phyloP scores from a whole-genome alignment of 306 rosid genomes.

The Dicorynia guianensis region DNA sequence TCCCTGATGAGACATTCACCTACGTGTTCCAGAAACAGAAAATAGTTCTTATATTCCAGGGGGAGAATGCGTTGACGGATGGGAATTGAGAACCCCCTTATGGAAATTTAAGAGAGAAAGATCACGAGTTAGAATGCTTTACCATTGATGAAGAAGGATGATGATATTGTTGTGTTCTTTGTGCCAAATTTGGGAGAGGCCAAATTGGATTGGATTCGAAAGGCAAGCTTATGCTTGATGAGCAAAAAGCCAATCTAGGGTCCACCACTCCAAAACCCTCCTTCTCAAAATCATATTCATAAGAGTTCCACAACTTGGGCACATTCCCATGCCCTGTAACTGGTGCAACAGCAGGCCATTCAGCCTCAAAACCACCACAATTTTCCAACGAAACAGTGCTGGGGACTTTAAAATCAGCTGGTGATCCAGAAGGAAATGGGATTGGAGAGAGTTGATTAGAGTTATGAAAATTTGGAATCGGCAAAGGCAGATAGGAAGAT shows the following conservation, averaged over 20 bases:
- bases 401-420: slow-evolving; percentile 40
- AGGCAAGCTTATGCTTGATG: slow-evolving; percentile 45
- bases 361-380: slow-evolving; percentile 48
- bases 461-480: slow-evolving; percentile 47
- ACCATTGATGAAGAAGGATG: slow-evolving; percentile 64
- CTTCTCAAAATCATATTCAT: slow-evolving; percentile 51
- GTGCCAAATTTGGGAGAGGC: slow-evolving; percentile 51
- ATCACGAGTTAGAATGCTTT: slow-evolving; percentile 16
- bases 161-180: slow-evolving; percentile 52
- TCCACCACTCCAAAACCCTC: slow-evolving; percentile 49
- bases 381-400: slow-evolving; percentile 46
- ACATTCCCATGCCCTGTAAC: slow-evolving; percentile 45
- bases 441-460: slow-evolving; percentile 47
- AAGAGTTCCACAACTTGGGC: slow-evolving; percentile 52
- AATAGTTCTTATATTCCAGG: slow-evolving; percentile 7
- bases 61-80: slow-evolving; percentile 1
- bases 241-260: slow-evolving; percentile 53
- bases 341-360: slow-evolving; percentile 23
- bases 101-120: background rate
- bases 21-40: slow-evolving; percentile 44
- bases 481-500: slow-evolving; percentile 49
- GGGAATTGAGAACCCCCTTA: slow-evolving; percentile 26
- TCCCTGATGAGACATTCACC: slow-evolving; percentile 65
- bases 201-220: slow-evolving; percentile 52
- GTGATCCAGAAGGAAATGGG: slow-evolving; percentile 45